Conservation (phyloP, 192 early-diverging fungal genomes). For the Mycoemilia scoparia region DNA sequence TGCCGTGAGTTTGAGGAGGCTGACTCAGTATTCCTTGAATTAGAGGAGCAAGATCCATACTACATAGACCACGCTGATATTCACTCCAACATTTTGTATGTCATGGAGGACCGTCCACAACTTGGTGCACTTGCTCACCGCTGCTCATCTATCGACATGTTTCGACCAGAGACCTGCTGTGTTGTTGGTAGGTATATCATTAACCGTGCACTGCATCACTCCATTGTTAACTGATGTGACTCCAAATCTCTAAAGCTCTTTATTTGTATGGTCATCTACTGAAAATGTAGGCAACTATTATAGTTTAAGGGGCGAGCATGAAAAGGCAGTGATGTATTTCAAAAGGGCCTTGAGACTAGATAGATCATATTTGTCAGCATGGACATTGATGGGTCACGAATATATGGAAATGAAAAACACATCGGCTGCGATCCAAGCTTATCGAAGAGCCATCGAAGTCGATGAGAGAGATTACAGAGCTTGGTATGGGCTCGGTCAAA, state of each 20-base stretch:
- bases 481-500: constrained; percentile 84
- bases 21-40: constrained; percentile 41
- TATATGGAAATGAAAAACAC: constrained; percentile 84
- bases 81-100: constrained; percentile 76
- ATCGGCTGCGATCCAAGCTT: constrained; percentile 74
- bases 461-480: constrained; percentile 67
- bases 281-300: constrained; percentile 93
- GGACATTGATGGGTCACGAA: constrained; percentile 91
- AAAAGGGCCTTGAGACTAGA: constrained; percentile 68
- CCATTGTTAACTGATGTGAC: too few species aligned
- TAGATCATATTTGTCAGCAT: constrained; percentile 51
- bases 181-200: too few species aligned
- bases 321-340: constrained; percentile 75
- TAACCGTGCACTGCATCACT: too few species aligned
- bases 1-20: constrained; percentile 54
- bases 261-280: background rate
- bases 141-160: constrained; percentile 51
- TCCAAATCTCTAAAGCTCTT: too few species aligned
- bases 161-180: constrained; percentile 73
- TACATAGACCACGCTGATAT: constrained; percentile 64
- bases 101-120: constrained; percentile 46
- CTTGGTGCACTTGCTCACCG: constrained; percentile 62
- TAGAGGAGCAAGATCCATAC: constrained; percentile 55
- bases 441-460: constrained; percentile 65
- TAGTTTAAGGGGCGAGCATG: constrained; percentile 53